Conservation (phyloP, 345 rosid genomes). For the Euphorbia pulcherrima region DNA sequence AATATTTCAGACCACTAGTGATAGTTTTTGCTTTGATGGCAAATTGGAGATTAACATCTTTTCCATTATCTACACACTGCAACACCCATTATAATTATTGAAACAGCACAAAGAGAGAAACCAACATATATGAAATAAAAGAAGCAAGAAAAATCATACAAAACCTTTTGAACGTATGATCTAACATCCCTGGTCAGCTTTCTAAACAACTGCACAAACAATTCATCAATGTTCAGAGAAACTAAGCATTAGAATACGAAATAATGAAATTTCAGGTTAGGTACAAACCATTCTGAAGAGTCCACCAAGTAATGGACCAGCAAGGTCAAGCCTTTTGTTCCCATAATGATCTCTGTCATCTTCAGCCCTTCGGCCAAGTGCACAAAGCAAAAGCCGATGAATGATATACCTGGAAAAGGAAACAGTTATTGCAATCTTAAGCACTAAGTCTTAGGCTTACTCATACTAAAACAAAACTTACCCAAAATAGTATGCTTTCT, state of each 20-base stretch:
- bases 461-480: constrained; percentile 24
- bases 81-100: constrained; percentile 23
- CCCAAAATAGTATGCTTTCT: constrained; percentile 98
- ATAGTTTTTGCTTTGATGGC: constrained; percentile 98
- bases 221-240: constrained; percentile 5
- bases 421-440: constrained; percentile 5
- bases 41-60: constrained; percentile 91
- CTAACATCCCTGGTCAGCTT: constrained; percentile 93
- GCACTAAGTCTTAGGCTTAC: not conserved
- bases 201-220: constrained; percentile 73
- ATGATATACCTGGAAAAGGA: constrained; percentile 68
- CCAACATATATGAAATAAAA: not conserved
- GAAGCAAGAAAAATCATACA: constrained; percentile 18
- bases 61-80: constrained; percentile 94
- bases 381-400: constrained; percentile 89
- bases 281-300: constrained; percentile 86
- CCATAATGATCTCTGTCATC: constrained; percentile 99
- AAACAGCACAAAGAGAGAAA: constrained; percentile 11
- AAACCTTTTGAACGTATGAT: constrained; percentile 93
- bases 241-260: not conserved
- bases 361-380: constrained; percentile 89
- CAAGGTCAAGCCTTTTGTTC: constrained; percentile 98
- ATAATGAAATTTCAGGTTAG: not conserved
- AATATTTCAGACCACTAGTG: constrained; percentile 93
- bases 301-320: constrained; percentile 98